Evolutionary conservation across 2,329 filamentous ascomycete species (phyloP).

Genomic region (Pseudogymnoascus verrucosus): DNA sequence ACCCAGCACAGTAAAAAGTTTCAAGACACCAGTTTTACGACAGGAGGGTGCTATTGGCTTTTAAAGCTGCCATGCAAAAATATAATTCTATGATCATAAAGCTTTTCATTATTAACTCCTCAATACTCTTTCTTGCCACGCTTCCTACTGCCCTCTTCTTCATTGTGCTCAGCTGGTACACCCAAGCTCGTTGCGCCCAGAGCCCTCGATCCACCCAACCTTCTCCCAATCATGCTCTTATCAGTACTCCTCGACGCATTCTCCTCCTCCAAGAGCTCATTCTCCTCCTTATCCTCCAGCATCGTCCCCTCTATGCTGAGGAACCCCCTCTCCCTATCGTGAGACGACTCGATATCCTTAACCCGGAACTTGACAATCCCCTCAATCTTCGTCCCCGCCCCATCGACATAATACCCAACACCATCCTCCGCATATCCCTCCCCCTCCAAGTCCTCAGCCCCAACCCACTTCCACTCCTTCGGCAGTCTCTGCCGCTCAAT

Average conservation of each 20-base stretch:
- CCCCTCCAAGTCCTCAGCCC: constrained; percentile 32
- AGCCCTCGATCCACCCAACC: constrained; percentile 23
- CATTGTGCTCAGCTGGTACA: constrained; percentile 17
- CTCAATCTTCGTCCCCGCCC: constrained; percentile 57
- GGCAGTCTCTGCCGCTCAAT: constrained; percentile 74
- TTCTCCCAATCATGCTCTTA: constrained; percentile 35
- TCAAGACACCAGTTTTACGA: background rate
- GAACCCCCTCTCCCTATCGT: constrained; percentile 68
- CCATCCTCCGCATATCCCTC: constrained; percentile 44
- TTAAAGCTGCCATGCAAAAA: background rate
- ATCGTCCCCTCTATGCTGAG: constrained; percentile 85
- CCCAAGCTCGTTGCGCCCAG: constrained; percentile 27
- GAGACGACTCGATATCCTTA: constrained; percentile 73
- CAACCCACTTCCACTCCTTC: constrained; percentile 69
- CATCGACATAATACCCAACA: constrained; percentile 69
- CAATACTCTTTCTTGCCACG: background rate
- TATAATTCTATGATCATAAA: constrained; percentile 1
- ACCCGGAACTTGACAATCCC: constrained; percentile 71
- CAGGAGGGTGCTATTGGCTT: background rate
- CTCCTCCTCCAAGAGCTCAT: constrained; percentile 47
- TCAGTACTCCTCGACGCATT: constrained; percentile 29
- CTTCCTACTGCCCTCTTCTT: constrained; percentile 4
- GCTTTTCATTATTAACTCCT: constrained; percentile 7
- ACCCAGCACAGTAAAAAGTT: background rate
- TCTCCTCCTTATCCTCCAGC: constrained; percentile 61